phyloP scores from a whole-genome alignment of 345 rosid species.

The Schrenkiella parvula region DNA sequence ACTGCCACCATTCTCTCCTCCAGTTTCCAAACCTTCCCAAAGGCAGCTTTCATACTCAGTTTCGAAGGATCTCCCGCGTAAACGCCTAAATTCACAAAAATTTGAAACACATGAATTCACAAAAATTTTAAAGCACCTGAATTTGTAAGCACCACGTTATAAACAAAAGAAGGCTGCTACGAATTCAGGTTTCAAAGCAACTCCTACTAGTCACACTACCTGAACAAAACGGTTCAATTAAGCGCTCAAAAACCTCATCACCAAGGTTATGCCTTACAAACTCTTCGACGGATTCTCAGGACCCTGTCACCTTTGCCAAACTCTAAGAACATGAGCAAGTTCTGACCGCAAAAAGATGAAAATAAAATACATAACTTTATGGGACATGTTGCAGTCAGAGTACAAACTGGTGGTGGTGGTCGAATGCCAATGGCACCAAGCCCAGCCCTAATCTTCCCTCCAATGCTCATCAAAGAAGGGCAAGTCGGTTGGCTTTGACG shows the following conservation, averaged over 20 bases:
- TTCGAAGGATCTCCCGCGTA: constrained; percentile 87
- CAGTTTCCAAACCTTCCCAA: constrained; percentile 85
- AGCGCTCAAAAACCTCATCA: constrained; percentile 75
- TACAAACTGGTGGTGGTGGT: constrained; percentile 78
- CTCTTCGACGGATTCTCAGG: constrained; percentile 93
- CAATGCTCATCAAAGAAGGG: constrained; percentile 72
- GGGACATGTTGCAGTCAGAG: constrained; percentile 3
- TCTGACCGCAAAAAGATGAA: neutral
- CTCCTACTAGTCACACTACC: constrained; percentile 33
- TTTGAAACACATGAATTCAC: too few relatives aligned
- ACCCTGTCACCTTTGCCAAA: constrained; percentile 87
- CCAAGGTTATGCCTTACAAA: constrained; percentile 94
- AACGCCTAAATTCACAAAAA: constrained; percentile 47
- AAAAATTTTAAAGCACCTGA: neutral
- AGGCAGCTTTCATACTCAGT: constrained; percentile 84
- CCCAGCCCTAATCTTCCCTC: constrained; percentile 79
- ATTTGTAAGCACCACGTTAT: neutral
- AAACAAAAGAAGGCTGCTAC: neutral
- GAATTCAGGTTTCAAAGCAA: neutral
- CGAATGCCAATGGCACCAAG: constrained; percentile 76
- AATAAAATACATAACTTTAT: neutral
- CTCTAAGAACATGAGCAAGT: constrained; percentile 41
- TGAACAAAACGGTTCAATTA: constrained; percentile 88
- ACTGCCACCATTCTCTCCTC: constrained; percentile 77
- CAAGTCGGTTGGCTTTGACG: constrained; percentile 61